These are phyloP conservation scores for Nymphaea colorata DNA, from an alignment of 164 flowering plant genomes.

Conservation along the genomic window DNA sequence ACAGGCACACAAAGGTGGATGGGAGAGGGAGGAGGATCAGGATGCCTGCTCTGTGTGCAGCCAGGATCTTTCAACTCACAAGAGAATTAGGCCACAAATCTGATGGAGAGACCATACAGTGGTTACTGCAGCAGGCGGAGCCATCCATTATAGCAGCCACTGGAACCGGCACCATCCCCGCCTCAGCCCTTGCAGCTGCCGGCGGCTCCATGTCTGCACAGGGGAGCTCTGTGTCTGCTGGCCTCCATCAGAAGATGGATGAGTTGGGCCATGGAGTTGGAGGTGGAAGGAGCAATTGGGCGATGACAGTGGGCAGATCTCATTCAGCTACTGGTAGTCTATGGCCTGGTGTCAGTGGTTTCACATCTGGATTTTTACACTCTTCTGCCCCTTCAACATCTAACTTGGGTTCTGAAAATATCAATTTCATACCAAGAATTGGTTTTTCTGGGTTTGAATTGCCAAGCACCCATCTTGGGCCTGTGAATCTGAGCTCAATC, in stretches of 20 bases:
- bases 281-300: conserved; percentile 50
- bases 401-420: conserved; percentile 37
- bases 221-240: conserved; percentile 42
- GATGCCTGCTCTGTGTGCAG: conserved; percentile 93
- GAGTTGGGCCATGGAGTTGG: conserved; percentile 40
- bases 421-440: conserved; percentile 41
- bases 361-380: conserved; percentile 31
- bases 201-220: conserved; percentile 47
- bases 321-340: conserved; percentile 35
- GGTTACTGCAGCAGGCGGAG: conserved; percentile 82
- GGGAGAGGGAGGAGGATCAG: conserved; percentile 78
- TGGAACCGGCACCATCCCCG: conserved; percentile 77
- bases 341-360: conserved; percentile 49
- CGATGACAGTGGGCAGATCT: conserved; percentile 27
- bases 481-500: conserved; percentile 24
- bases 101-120: conserved; percentile 83
- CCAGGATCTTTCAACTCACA: conserved; percentile 75
- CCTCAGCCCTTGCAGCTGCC: conserved; percentile 57
- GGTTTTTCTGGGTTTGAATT: conserved; percentile 63
- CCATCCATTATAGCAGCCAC: conserved; percentile 81
- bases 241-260: conserved; percentile 44
- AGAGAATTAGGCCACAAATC: conserved; percentile 84
- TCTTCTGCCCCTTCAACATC: conserved; percentile 35
- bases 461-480: conserved; percentile 27
- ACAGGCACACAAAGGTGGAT: conserved; percentile 79